Evolutionary conservation across 139 green algal species (phyloP).

Genomic region (Pedinophyceae sp.): DNA sequence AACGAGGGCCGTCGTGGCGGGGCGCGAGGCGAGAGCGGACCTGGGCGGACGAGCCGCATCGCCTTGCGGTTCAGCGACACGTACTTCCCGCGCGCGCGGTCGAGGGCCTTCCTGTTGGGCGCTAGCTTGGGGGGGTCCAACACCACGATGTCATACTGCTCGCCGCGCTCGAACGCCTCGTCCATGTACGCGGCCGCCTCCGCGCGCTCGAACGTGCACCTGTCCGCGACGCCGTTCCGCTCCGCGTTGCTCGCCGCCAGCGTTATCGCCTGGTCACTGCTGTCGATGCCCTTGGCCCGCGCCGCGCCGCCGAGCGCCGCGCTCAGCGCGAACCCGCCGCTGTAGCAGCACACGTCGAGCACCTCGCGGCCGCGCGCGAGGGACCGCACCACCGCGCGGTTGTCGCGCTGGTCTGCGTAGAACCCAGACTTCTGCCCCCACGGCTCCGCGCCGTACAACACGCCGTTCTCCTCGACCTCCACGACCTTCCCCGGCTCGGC

Average conservation of each 20-base stretch:
- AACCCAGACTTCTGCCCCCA: conserved; percentile 59
- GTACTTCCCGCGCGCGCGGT: conserved; percentile 35
- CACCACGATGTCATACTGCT: conserved; percentile 69
- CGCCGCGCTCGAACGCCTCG: conserved; percentile 14
- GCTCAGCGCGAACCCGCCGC: conserved; percentile 23
- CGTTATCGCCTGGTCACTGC: conserved; percentile 35
- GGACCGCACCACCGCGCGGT: conserved; percentile 36
- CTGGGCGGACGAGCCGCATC: conserved; percentile 43
- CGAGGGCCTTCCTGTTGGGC: conserved; percentile 37
- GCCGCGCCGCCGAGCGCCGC: conserved; percentile 10
- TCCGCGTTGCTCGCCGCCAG: conserved; percentile 49
- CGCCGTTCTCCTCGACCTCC: conserved; percentile 30
- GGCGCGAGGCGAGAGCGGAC: too few species aligned
- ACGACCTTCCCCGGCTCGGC: conserved; percentile 3
- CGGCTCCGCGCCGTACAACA: conserved; percentile 20
- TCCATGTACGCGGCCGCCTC: conserved; percentile 55
- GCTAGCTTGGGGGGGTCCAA: conserved; percentile 92
- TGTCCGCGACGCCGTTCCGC: conserved; percentile 57
- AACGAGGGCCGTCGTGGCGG: too few species aligned
- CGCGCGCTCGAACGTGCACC: too few species aligned
- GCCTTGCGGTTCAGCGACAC: conserved; percentile 50
- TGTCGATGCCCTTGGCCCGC: conserved; percentile 39
- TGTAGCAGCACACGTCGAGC: conserved; percentile 89
- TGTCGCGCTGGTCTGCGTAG: conserved; percentile 75
- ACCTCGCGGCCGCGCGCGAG: conserved; percentile 33